phyloP scores from a whole-genome alignment of 768 basidiomycete genomes.

The Russula sp. region DNA sequence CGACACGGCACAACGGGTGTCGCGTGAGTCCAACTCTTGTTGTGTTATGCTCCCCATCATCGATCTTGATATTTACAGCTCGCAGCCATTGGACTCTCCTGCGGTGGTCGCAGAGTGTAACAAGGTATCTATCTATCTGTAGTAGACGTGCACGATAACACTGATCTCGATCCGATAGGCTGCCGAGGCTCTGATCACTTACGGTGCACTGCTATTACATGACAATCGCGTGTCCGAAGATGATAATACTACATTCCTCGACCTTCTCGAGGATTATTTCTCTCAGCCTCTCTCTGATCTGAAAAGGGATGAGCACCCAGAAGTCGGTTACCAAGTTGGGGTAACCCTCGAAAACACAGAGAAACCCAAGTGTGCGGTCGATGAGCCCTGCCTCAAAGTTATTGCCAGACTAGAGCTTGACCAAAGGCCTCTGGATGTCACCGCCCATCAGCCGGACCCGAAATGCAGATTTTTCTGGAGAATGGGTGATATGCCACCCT shows the following conservation, averaged over 20 bases:
- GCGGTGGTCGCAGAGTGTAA: slow-evolving; percentile 53
- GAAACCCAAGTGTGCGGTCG: slow-evolving; percentile 77
- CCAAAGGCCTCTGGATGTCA: slow-evolving; percentile 82
- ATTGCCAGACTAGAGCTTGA: slow-evolving; percentile 68
- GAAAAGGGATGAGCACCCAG: slow-evolving; percentile 72
- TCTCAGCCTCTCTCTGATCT: slow-evolving; percentile 55
- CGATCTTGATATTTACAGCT: slow-evolving; percentile 67
- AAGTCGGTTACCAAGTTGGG: slow-evolving; percentile 86
- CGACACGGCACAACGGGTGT: too few relatives aligned
- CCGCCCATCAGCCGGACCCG: slow-evolving; percentile 76
- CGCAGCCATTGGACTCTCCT: slow-evolving; percentile 37
- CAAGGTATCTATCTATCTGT: slow-evolving; percentile 37
- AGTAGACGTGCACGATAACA: neutral
- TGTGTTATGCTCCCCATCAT: slow-evolving; percentile 54
- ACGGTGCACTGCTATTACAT: slow-evolving; percentile 79
- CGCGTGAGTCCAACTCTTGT: too few relatives aligned
- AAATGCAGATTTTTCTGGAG: slow-evolving; percentile 94
- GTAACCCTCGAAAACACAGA: slow-evolving; percentile 97
- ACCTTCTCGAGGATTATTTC: slow-evolving; percentile 93
- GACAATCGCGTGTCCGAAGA: slow-evolving; percentile 80
- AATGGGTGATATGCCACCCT: slow-evolving; percentile 69
- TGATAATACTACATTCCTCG: slow-evolving; percentile 77
- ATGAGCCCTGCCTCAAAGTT: slow-evolving; percentile 74
- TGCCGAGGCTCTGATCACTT: slow-evolving; percentile 72
- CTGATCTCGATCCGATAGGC: slow-evolving; percentile 39